Evolutionary conservation across 768 basidiomycete species (phyloP), one percentile per base, ranked within the genome.

Genomic region (Strobilomyces confusus): DNA sequence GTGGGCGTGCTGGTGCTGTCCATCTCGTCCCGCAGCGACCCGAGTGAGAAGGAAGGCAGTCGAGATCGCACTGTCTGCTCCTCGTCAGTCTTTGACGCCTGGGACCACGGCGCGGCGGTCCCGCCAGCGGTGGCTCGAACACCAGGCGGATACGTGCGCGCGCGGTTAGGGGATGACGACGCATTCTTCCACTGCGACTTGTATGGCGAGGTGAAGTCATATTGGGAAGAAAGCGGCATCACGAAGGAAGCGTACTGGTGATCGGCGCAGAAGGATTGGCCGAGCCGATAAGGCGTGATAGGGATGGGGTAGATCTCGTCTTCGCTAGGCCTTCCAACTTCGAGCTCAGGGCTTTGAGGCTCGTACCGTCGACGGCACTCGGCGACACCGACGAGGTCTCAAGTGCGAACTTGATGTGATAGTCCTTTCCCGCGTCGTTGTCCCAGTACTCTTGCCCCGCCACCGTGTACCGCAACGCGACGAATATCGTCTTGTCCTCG

Each of bases 371-470:
- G 25, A 70, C 70, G 20, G 65, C 69, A 47, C 68, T 58, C 41
- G 59, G 67, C 36, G 63, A 48, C 38, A 61, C 57, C 25, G 54
- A 60, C 49, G 63, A 61, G 48, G 62, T 62, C 53, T 42, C 44
- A 15, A 57, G 57, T 50, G 69, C 71, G 64, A 98, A 95, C 51
- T 76, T 80, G 50, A 89, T 80, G 44, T 81, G 73, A 69, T 95
- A 98, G 66, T 98, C 91, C 49, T 76, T 67, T 2, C 87, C 86
- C 23, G 61, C 66, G 65, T 97, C 95, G 73, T 91, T 95, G 69
- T 98, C 95, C 95, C 95, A 98, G 53, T 87, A 80, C 68, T 98
- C 94, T 58, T 75, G 72, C 0, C 88, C 89, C 5, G 72, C 82
- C 23, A 85, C 81, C 13, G 74, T 69, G 62, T 88, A 93, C 50